A percentile compares a stretch with the other conserved stretches of the same genome.
Conservation (phyloP, 2,329 filamentous ascomycete genomes). For the Alternaria ventricosa region DNA sequence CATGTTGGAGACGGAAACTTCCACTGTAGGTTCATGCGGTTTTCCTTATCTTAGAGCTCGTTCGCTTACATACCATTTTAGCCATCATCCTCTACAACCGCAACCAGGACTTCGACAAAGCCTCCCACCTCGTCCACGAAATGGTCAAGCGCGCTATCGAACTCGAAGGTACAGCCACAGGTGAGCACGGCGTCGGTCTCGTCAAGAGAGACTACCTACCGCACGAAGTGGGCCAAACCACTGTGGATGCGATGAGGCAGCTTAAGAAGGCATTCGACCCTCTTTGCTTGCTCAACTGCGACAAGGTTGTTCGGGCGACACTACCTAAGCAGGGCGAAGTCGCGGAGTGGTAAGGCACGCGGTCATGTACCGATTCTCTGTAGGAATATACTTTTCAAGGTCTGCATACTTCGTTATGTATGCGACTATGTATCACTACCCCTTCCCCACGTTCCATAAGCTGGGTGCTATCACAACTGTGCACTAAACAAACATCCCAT, state of each 20-base stretch:
- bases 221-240: conserved; percentile 75
- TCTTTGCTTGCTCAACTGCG: conserved; percentile 68
- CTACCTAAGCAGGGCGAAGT: conserved; percentile 57
- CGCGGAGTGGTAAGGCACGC: conserved; percentile 50
- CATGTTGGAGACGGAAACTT: conserved; percentile 80
- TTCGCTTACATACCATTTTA: conserved; percentile 28
- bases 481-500: conserved; percentile 25
- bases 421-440: not conserved
- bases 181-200: conserved; percentile 83
- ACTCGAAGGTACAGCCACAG: conserved; percentile 84
- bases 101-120: conserved; percentile 69
- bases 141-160: conserved; percentile 89
- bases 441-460: too few species aligned
- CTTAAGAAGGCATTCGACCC: conserved; percentile 84
- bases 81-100: conserved; percentile 68
- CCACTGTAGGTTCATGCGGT: conserved; percentile 58
- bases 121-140: conserved; percentile 75
- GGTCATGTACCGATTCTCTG: not conserved
- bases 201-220: conserved; percentile 85
- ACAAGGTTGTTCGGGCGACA: conserved; percentile 68
- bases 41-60: not conserved
- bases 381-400: not conserved
- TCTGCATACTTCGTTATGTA: not conserved
- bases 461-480: too few species aligned
- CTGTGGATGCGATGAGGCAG: conserved; percentile 85